Percentiles rank a stretch among this genome's conserved stretches.
phyloP scores from a whole-genome alignment of 495 filamentous ascomycete genomes.

The Penicillium crystallinum region DNA sequence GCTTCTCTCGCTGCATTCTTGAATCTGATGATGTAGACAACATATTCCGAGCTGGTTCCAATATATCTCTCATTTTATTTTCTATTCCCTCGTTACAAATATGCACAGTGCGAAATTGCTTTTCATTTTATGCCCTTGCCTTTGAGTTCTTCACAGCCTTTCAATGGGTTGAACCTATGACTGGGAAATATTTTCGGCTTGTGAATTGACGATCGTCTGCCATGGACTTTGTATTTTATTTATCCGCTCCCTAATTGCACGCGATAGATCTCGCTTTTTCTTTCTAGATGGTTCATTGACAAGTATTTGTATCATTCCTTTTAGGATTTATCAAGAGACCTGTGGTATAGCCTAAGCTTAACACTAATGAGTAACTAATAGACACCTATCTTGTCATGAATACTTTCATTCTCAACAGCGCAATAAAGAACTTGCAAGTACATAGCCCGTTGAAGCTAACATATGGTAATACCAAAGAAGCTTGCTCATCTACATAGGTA shows the following conservation, averaged over 20 bases:
- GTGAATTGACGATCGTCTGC: constrained; percentile 6
- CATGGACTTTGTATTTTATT: constrained; percentile 6
- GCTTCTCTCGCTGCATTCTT: constrained; percentile 17
- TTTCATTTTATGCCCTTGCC: not conserved
- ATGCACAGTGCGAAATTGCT: not conserved
- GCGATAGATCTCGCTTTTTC: not conserved
- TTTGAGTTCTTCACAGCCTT: not conserved
- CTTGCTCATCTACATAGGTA: too few relatives aligned
- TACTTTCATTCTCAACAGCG: too few relatives aligned
- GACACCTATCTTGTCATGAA: too few relatives aligned
- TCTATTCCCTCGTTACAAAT: not conserved
- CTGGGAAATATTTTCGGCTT: not conserved
- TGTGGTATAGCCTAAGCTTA: too few relatives aligned
- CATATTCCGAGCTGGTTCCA: too few relatives aligned
- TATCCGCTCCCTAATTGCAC: constrained; percentile 3
- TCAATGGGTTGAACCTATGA: not conserved
- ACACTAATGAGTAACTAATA: too few relatives aligned
- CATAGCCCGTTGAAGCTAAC: too few relatives aligned
- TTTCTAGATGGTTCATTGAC: not conserved
- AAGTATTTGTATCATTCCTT: too few relatives aligned
- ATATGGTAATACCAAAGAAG: too few relatives aligned
- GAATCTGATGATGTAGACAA: constrained; percentile 14
- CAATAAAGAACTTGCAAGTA: too few relatives aligned
- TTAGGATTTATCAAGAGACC: too few relatives aligned
- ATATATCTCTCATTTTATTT: not conserved